These are phyloP conservation scores for Dictyostelium intermedium DNA, from an alignment of 78 protist species.

Conservation along the genomic window DNA sequence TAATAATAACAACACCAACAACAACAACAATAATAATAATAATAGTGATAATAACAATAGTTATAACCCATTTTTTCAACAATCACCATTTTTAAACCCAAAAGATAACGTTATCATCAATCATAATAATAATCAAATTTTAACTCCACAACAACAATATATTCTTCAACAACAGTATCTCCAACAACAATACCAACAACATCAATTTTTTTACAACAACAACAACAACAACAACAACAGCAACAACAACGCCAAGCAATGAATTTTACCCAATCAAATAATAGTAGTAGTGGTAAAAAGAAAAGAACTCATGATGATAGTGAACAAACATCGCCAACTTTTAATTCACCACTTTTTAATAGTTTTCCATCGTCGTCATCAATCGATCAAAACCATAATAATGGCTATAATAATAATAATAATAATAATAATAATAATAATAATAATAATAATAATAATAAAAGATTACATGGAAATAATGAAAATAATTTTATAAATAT, in stretches of 20 bases:
- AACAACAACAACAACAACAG: not conserved
- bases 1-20: not conserved
- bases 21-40: too few species aligned
- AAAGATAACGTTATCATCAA: not conserved
- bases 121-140: not conserved
- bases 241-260: not conserved
- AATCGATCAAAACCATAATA: not conserved
- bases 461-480: slow-evolving; percentile 2
- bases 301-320: slow-evolving; percentile 10
- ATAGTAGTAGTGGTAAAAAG: not conserved
- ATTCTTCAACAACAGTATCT: not conserved
- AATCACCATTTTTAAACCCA: not conserved
- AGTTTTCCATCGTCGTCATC: not conserved
- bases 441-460: not conserved
- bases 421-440: not conserved
- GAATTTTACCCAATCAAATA: not conserved
- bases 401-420: slow-evolving; percentile 1
- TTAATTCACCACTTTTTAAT: not conserved
- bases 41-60: not conserved
- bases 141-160: not conserved
- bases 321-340: slow-evolving; percentile 7
- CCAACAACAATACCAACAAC: not conserved
- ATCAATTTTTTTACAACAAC: not conserved
- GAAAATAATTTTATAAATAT: not conserved
- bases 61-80: not conserved